Conservation (phyloP, 2,329 filamentous ascomycete genomes). For the Colletotrichum camelliae region DNA sequence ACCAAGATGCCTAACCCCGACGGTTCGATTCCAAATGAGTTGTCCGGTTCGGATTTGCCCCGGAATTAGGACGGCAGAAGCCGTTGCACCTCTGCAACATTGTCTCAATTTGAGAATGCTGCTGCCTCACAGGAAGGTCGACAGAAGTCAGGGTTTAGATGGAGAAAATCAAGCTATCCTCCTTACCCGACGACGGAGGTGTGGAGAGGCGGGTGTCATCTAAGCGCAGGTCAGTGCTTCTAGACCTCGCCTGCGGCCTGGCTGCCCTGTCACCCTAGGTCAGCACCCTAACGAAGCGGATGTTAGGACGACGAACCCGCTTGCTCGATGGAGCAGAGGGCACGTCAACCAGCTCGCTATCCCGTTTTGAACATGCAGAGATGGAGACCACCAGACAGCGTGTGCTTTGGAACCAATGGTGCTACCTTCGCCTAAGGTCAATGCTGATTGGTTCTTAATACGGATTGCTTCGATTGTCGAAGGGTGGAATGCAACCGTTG, state of each 20-base stretch:
- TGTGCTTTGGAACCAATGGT: neutral
- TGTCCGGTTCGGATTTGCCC: neutral
- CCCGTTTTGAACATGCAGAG: neutral
- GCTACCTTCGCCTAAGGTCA: neutral
- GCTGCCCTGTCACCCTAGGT: neutral
- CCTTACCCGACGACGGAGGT: neutral
- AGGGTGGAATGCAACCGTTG: neutral
- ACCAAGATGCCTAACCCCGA: neutral
- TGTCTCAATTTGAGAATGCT: neutral
- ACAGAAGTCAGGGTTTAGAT: neutral
- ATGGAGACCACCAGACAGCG: neutral
- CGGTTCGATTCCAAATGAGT: neutral
- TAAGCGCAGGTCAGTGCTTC: conserved; percentile 8
- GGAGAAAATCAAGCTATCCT: neutral
- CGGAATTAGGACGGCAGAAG: neutral
- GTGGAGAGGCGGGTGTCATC: neutral
- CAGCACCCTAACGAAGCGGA: neutral
- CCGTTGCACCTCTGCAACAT: neutral
- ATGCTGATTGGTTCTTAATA: neutral
- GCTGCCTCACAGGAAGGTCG: neutral
- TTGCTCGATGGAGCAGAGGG: neutral
- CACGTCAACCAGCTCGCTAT: neutral
- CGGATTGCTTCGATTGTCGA: neutral
- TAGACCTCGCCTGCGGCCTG: neutral
- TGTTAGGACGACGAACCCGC: neutral